Conservation (phyloP, 1,284 basidiomycete species). For the Tilletia walkeri region DNA sequence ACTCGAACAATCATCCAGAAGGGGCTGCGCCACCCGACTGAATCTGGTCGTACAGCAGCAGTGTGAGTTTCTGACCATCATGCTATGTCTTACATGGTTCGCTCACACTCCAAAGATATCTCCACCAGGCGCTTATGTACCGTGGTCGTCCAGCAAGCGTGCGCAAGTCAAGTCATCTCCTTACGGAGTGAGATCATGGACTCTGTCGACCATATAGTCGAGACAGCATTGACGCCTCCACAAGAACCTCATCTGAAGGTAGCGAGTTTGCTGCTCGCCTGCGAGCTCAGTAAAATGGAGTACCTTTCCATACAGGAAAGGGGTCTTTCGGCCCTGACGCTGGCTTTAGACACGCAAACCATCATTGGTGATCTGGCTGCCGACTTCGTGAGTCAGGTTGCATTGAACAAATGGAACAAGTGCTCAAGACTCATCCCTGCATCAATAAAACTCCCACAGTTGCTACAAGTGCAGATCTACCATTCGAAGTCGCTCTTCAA, state of each 20-base stretch:
- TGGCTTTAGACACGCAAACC: not conserved
- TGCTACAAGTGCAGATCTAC: constrained; percentile 40
- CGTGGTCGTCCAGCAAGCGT: constrained; percentile 1
- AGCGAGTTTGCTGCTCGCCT: constrained; percentile 6
- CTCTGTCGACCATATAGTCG: not conserved
- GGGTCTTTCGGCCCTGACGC: not conserved
- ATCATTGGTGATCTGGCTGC: constrained; percentile 5
- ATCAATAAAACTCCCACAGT: constrained; percentile 19
- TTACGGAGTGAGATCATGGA: constrained; percentile 9
- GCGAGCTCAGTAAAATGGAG: not conserved
- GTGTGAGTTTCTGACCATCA: not conserved
- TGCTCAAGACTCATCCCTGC: no score
- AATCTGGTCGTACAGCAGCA: constrained; percentile 3
- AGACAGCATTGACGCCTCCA: not conserved
- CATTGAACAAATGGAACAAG: no score
- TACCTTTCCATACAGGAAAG: not conserved
- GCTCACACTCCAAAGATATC: not conserved
- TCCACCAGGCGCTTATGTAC: not conserved
- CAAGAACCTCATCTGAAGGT: not conserved
- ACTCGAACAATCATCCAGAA: constrained; percentile 13
- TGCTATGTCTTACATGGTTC: not conserved
- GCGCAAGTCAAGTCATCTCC: constrained; percentile 1
- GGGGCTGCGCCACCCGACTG: not conserved
- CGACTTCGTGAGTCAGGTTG: constrained; percentile 20
- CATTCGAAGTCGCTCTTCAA: constrained; percentile 47